phyloP scores from a whole-genome alignment of 2,329 filamentous ascomycete species.

The Penicillium sumatraense region DNA sequence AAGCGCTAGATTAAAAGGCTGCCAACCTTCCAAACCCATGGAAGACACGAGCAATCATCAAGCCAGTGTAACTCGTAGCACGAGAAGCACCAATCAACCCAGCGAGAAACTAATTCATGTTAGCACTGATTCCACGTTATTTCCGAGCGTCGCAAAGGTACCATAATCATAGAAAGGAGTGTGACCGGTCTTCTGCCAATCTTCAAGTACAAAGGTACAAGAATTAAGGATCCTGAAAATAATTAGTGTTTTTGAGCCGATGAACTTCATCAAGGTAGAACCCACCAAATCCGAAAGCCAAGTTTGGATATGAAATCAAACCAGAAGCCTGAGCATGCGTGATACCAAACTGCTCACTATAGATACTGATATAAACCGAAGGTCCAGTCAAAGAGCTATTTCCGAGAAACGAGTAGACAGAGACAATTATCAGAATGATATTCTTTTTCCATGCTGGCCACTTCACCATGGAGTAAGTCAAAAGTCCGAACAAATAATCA shows the following conservation, averaged over 20 bases:
- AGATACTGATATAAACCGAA: slow-evolving; percentile 63
- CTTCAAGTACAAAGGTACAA: slow-evolving; percentile 64
- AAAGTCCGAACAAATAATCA: no score
- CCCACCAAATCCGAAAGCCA: slow-evolving; percentile 62
- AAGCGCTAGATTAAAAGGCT: background rate
- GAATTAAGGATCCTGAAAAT: slow-evolving; percentile 52
- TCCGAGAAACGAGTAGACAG: slow-evolving; percentile 63
- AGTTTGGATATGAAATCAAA: slow-evolving; percentile 64
- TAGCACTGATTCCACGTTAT: background rate
- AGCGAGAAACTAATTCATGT: slow-evolving; percentile 39
- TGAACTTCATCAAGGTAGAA: background rate
- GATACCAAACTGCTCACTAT: slow-evolving; percentile 57
- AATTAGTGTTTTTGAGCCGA: background rate
- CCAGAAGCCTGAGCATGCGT: slow-evolving; percentile 57
- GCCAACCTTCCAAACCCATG: slow-evolving; percentile 45
- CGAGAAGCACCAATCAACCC: slow-evolving; percentile 50
- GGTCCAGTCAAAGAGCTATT: slow-evolving; percentile 62
- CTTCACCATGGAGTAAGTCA: slow-evolving; percentile 28
- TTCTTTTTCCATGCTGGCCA: slow-evolving; percentile 63
- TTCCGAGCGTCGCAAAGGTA: slow-evolving; percentile 11
- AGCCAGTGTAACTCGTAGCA: slow-evolving; percentile 43
- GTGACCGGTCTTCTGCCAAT: slow-evolving; percentile 51
- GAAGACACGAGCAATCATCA: slow-evolving; percentile 50
- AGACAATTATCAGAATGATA: slow-evolving; percentile 59
- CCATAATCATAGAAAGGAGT: slow-evolving; percentile 46